Percentiles rank a stretch among this genome's conserved stretches.
phyloP scores from a whole-genome alignment of 1,284 basidiomycete species.

The Vanrija sp. region DNA sequence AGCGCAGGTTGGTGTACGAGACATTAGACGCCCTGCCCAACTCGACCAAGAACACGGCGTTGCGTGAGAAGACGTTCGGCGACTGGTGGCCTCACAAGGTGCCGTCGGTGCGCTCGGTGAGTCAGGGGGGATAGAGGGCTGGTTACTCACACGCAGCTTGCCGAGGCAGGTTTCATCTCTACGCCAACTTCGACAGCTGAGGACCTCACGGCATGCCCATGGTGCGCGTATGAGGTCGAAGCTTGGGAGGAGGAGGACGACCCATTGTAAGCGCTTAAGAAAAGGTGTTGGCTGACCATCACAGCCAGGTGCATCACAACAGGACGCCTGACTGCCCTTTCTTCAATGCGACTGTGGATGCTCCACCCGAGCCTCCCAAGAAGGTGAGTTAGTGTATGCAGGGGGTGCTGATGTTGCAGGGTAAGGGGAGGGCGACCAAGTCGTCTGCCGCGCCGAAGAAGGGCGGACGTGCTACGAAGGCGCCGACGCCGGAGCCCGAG shows the following conservation, averaged over 20 bases:
- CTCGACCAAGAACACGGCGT: constrained; percentile 63
- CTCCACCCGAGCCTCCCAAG: not conserved
- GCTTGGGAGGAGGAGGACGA: constrained; percentile 79
- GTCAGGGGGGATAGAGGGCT: constrained; percentile 14
- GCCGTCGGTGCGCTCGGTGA: constrained; percentile 65
- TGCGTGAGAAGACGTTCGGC: constrained; percentile 65
- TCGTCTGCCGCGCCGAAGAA: not conserved
- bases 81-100: constrained; percentile 69
- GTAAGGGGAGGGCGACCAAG: not conserved
- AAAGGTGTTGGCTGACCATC: constrained; percentile 12
- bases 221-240: constrained; percentile 67
- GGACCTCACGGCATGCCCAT: constrained; percentile 71
- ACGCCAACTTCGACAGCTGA: constrained; percentile 59
- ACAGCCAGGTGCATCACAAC: constrained; percentile 33
- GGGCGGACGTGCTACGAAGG: not conserved
- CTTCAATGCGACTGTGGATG: constrained; percentile 31
- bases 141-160: constrained; percentile 58
- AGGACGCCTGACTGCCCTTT: constrained; percentile 43
- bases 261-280: constrained; percentile 54
- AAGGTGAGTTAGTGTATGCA: not conserved
- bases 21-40: constrained; percentile 61
- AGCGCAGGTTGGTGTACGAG: constrained; percentile 56
- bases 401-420: not conserved
- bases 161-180: constrained; percentile 74
- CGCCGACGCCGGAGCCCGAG: not conserved